These are phyloP conservation scores for Pulveroboletus sp. DNA, from an alignment of 768 basidiomycete species.

Conservation along the genomic window DNA sequence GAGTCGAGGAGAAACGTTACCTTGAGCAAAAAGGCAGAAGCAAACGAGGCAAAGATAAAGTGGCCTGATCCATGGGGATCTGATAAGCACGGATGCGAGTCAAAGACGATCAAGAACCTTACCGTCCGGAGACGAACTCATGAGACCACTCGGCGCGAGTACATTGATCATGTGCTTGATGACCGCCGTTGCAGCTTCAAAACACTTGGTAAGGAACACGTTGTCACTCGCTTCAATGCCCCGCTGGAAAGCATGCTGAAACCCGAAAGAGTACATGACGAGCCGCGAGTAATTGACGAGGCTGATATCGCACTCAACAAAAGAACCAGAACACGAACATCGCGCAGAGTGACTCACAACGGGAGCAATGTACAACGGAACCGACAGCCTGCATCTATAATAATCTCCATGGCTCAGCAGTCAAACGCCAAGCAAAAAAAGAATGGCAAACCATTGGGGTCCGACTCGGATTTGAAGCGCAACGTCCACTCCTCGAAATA, in stretches of 20 bases:
- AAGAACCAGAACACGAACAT: neutral
- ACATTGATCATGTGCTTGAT: conserved; percentile 60
- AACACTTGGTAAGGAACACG: conserved; percentile 69
- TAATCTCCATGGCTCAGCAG: neutral
- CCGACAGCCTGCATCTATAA: conserved; percentile 49
- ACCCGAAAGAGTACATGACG: conserved; percentile 84
- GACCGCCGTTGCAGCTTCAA: conserved; percentile 64
- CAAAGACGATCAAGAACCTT: conserved; percentile 10
- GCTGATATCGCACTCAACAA: conserved; percentile 34
- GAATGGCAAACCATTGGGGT: conserved; percentile 44
- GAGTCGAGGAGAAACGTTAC: conserved; percentile 30
- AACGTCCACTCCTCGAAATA: conserved; percentile 66
- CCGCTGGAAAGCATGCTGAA: conserved; percentile 75
- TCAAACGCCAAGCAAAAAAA: too few relatives aligned
- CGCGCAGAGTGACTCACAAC: conserved; percentile 47
- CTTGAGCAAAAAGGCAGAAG: conserved; percentile 80
- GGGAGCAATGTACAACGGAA: conserved; percentile 68
- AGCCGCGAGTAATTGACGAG: conserved; percentile 72
- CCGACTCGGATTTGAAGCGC: conserved; percentile 56
- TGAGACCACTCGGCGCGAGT: conserved; percentile 66
- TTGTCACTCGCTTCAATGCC: conserved; percentile 59
- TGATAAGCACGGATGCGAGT: neutral
- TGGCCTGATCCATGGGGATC: conserved; percentile 41
- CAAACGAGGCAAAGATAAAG: conserved; percentile 76
- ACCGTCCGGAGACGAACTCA: conserved; percentile 79